Evolutionary conservation across 2,329 filamentous ascomycete species (phyloP).

Genomic region (Trichophaea hybrida): DNA sequence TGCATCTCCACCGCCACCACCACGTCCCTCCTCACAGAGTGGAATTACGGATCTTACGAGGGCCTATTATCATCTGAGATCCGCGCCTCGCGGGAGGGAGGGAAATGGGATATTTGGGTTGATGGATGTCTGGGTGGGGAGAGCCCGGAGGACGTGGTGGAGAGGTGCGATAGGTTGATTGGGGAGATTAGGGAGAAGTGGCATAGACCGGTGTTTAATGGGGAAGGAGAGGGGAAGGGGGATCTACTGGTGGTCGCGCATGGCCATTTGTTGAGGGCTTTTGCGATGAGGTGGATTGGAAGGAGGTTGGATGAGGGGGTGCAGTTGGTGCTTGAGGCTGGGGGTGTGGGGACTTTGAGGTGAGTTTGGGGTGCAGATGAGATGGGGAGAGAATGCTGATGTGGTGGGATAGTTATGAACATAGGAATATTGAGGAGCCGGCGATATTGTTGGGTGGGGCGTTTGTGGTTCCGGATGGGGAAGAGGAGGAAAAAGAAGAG

Average conservation of each 20-base stretch:
- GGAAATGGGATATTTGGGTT: constrained; percentile 42
- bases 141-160: constrained; percentile 34
- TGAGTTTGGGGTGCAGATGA: constrained; percentile 29
- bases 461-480: constrained; percentile 22
- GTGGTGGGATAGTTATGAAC: constrained; percentile 33
- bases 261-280: constrained; percentile 40
- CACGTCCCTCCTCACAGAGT: constrained; percentile 37
- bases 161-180: constrained; percentile 39
- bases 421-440: constrained; percentile 31
- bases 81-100: constrained; percentile 31
- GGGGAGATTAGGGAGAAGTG: constrained; percentile 37
- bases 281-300: constrained; percentile 42
- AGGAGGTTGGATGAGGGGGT: constrained; percentile 31
- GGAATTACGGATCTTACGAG: constrained; percentile 40
- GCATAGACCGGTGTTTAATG: constrained; percentile 39
- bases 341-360: constrained; percentile 35
- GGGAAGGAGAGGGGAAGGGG: constrained; percentile 26
- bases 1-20: constrained; percentile 32
- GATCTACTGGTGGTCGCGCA: constrained; percentile 40
- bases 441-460: constrained; percentile 30
- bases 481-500: not conserved
- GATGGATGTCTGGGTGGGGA: constrained; percentile 28
- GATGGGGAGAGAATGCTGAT: not conserved
- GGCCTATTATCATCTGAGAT: constrained; percentile 36
- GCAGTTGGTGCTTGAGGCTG: constrained; percentile 32